Base-by-base conservation (phyloP, 352 stramenopile species). In the Pythium dissotocum region DNA sequence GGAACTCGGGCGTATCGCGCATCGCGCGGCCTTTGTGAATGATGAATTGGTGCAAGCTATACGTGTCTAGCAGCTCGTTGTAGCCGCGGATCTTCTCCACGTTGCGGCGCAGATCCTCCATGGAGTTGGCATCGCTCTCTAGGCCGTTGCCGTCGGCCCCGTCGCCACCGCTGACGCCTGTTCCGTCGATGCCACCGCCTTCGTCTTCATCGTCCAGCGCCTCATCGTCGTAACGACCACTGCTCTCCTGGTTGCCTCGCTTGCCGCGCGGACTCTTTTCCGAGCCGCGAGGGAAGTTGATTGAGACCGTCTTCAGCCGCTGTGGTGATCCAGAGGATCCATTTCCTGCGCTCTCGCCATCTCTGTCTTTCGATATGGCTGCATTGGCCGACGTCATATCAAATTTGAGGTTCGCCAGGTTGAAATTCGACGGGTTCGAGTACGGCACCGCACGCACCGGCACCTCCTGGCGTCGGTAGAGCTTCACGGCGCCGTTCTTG, bases 11-110 rank as follows among this genome's bases (percentile, higher is more conserved):
- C 28, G 88, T 94, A 21, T 94, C 80, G 38, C 85, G 78, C 71
- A 97, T 83, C 6, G 83, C 80, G 13, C 77, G 71, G 2, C 90
- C 91, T 58, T 96, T 90, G 65, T 93, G 87, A 65, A 97, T 97
- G 63, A 94, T 80, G 69, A 98, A 97, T 57, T 96, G 85, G 53
- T 97, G 88, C 18, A 97, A 70, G 28, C 82, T 91, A 74, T 91
- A 90, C 16, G 80, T 77, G 69, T 93, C 87, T 44, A 93, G 63
- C 16, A 93, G 78, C 48, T 92, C 83, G 55, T 90, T 92, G 78
- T 93, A 94, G 21, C 83, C 83, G 46, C 85, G 83, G 46, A 93
- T 86, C 65, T 93, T 92, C 21, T 89, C 84, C 5, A 94, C 81
- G 48, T 91, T 94, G 21, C 75, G 72, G 16, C 84, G 80, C 51